Evolutionary conservation across 2,329 filamentous ascomycete genomes (phyloP).

Genomic region (Penicillium digitatum): DNA sequence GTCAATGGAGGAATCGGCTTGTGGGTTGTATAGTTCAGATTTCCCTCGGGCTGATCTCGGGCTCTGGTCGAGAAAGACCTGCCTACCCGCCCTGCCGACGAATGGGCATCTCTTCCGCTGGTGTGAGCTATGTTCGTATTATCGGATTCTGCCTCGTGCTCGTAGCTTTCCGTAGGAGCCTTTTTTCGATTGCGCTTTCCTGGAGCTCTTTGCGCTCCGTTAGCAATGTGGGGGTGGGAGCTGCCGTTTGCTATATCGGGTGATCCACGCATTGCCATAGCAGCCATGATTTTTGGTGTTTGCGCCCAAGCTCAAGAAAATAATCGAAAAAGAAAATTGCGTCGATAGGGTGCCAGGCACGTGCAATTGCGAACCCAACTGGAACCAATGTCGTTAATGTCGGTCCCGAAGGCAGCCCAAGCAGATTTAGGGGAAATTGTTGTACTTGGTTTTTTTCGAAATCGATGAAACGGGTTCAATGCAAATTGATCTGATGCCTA

Average conservation of each 20-base stretch:
- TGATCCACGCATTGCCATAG: slow-evolving; percentile 14
- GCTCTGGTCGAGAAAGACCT: slow-evolving; percentile 20
- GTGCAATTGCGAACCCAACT: slow-evolving; percentile 10
- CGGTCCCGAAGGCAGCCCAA: slow-evolving; percentile 3
- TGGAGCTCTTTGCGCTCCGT: slow-evolving; percentile 7
- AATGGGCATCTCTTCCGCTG: neutral
- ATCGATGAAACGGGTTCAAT: neutral
- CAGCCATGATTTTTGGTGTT: slow-evolving; percentile 12
- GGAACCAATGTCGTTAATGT: slow-evolving; percentile 12
- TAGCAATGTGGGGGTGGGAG: slow-evolving; percentile 6
- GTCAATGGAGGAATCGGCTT: slow-evolving; percentile 7
- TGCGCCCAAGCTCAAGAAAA: neutral
- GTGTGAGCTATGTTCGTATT: slow-evolving; percentile 3
- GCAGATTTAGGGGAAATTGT: neutral
- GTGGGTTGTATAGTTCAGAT: slow-evolving; percentile 18
- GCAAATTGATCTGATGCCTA: slow-evolving; percentile 14
- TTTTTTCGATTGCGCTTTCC: slow-evolving; percentile 11
- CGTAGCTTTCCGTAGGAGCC: neutral
- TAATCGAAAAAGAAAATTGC: neutral
- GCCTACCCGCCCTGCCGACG: neutral
- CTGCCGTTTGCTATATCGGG: slow-evolving; percentile 21
- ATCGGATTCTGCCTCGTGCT: slow-evolving; percentile 3
- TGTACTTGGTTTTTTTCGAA: neutral
- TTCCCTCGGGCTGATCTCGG: slow-evolving; percentile 8
- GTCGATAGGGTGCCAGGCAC: neutral